Evolutionary conservation across 257 asterid genomes (phyloP), one percentile per base, ranked within the genome.

Genomic region (Cordia subcordata): DNA sequence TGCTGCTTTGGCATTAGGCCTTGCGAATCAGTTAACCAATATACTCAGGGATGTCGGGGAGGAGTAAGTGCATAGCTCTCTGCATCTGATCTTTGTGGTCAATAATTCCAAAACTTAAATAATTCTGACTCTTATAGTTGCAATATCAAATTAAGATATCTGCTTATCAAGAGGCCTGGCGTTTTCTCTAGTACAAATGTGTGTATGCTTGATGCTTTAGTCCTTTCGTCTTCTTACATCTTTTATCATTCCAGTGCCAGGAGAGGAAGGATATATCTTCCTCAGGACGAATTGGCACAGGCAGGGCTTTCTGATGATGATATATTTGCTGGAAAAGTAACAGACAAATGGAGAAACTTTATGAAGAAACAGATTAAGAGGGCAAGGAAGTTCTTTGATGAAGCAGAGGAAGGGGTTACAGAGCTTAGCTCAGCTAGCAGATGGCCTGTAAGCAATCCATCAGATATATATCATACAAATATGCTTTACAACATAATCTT

Each of bases 41-140:
- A 93, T 93, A 64, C 94, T 93, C 51, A 71, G 99, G 63, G 99
- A 93, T 69, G 97, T 93, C 32, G 99, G 97, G 62, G 99, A 93
- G 80, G 99, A 93, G 99, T 93, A 81, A 84, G 99, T 69, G 32
- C 22, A 20, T 1, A 13, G 32, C 49, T 16, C 11, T 0, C 11
- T 0, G 37, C 27, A 15, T n/a, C 12, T 20, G 9, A 18, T 3
- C 5, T 16, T 33, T 17, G 15, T 11, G 8, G 15, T 16, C 14
- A 6, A 13, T 3, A 38, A 38, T 20, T 21, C 54, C 39, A 13
- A 10, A 20, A 19, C 17, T 5, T 38, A 27, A 6, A 27, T 27
- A 27, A 27, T 27, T 27, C 6, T 27, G 35, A 27, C 6, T 27
- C 35, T 27, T 27, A 6, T 27, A 27, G 35, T 27, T 6, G 35